Conservation (phyloP, 176 grass and related monocot species). For the Rhynchospora pubera region DNA sequence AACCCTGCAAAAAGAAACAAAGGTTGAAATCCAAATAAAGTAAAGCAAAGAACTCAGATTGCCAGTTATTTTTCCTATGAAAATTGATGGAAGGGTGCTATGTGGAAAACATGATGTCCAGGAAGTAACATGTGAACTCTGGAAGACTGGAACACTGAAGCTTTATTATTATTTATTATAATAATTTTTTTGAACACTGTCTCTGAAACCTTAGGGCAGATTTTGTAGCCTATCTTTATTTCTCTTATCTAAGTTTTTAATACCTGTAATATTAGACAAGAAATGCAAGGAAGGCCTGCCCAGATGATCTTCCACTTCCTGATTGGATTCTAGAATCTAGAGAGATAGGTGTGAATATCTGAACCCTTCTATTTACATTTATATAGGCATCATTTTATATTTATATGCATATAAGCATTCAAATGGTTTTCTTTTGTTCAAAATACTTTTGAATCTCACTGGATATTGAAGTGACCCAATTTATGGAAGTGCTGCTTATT, state of each 20-base stretch:
- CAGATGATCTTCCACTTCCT: slow-evolving; percentile 62
- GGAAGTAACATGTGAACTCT: not conserved
- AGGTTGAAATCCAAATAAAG: not conserved
- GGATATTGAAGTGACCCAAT: not conserved
- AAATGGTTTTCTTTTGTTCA: not conserved
- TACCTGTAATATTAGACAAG: slow-evolving; percentile 54
- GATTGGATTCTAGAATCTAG: slow-evolving; percentile 72
- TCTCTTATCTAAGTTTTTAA: not conserved
- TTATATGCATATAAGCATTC: not conserved
- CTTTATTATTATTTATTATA: no score
- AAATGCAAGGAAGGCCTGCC: slow-evolving; percentile 98
- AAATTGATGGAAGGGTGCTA: not conserved
- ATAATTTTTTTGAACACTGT: no score
- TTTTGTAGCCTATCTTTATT: not conserved
- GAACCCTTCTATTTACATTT: slow-evolving; percentile 3
- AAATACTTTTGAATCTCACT: not conserved
- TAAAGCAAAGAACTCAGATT: not conserved
- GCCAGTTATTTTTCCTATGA: not conserved
- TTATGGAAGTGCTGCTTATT: not conserved
- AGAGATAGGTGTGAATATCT: slow-evolving; percentile 53
- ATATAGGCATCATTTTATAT: not conserved
- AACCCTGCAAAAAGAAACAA: not conserved
- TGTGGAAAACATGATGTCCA: not conserved
- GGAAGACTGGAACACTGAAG: not conserved
- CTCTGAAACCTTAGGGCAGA: not conserved